Percentiles rank a stretch among this genome's conserved stretches.
These are phyloP conservation scores for Magnolia kwangsiensis DNA, from an alignment of 164 flowering plant species.

Conservation along the genomic window DNA sequence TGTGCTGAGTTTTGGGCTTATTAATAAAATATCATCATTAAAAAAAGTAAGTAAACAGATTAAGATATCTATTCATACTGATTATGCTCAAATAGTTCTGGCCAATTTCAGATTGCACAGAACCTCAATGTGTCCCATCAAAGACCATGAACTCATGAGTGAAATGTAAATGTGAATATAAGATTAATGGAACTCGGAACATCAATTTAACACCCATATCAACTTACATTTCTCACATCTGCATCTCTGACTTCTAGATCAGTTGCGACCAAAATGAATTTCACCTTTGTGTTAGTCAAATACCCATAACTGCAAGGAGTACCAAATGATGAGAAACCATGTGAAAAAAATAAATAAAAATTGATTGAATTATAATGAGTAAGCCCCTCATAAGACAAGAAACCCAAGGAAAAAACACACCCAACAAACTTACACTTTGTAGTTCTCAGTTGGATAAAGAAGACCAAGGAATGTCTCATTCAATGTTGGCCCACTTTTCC, in stretches of 20 bases:
- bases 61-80: no score
- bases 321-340: neutral
- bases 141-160: neutral
- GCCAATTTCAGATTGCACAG: neutral
- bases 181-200: neutral
- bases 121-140: neutral
- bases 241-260: conserved; percentile 92
- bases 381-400: neutral
- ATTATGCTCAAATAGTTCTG: no score
- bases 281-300: conserved; percentile 95
- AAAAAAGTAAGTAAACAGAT: no score
- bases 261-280: conserved; percentile 87
- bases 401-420: neutral
- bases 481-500: conserved; percentile 71
- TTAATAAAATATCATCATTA: no score
- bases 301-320: conserved; percentile 75
- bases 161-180: no score
- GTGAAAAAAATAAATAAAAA: neutral
- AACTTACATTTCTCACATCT: conserved; percentile 91
- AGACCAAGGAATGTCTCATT: conserved; percentile 95
- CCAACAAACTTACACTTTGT: conserved; percentile 77
- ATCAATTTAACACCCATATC: neutral
- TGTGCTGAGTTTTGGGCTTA: no score
- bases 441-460: conserved; percentile 93
- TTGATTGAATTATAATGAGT: neutral